Base-by-base conservation (phyloP, 768 basidiomycete genomes). In the Leucocoprinus sp. region DNA sequence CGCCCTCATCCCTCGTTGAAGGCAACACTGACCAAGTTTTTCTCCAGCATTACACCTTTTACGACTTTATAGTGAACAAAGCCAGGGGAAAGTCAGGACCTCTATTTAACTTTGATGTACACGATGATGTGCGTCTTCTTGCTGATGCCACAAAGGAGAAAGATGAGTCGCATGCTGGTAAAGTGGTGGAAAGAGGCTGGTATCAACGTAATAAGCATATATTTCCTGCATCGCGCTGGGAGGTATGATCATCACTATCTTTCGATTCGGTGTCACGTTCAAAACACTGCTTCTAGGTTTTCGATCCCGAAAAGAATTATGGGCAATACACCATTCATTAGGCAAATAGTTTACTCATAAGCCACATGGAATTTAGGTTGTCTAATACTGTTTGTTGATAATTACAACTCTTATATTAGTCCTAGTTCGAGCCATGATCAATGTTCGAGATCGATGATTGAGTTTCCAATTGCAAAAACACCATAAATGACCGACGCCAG, bases 31-130 rank as follows among this genome's bases (percentile, higher is more conserved):
- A 29, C 39, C 17, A 9, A 34, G 5, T 35, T 2, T 19, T 4
- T 35, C 17, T 21, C 12, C 55, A 97, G 91, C 95, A 98, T 60
- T 80, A 97, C 64, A 96, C 93, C 1, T 99, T 99, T 61, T 98
- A 97, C 62, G 89, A 93, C 64, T 98, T 99, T 54, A 96, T 99
- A 53, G 72, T 98, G 55, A 98, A 98, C 73, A 97, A 96, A 66
- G 93, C 93, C 6, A 82, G 96, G 18, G 96, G 96, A 21, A 99
- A 99, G 64, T 96, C 93, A 0, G 96, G 96, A 0, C 96, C 96
- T 4, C 66, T 99, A 45, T 99, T 99, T 69, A 96, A 87, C 63
- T 99, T 99, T 58, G 96, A 99, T 63, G 96, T 98, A 5, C 96
- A 99, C 61, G 96, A 99, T 59, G 96, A 99, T 60, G 89, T 99